These are phyloP conservation scores for Ambrosiella beaveri DNA, from an alignment of 2,329 filamentous ascomycete genomes.

Conservation along the genomic window DNA sequence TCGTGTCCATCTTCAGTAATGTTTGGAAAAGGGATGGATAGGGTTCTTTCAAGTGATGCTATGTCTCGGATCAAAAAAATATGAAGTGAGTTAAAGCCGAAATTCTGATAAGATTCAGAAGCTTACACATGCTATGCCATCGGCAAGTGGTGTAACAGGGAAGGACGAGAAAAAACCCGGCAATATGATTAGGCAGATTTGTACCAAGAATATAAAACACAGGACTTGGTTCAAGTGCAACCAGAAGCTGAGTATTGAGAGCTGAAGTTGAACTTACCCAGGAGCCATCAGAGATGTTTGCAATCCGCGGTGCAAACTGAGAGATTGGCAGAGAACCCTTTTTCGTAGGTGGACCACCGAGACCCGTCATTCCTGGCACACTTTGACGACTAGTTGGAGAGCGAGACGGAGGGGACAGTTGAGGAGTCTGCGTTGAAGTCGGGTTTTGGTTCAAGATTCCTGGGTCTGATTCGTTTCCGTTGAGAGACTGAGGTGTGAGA, in stretches of 20 bases:
- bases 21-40: no score
- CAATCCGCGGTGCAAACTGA: conserved; percentile 61
- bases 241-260: not conserved
- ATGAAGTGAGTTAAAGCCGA: no score
- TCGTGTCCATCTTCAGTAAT: no score
- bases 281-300: conserved; percentile 63
- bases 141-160: no score
- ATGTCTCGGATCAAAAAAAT: no score
- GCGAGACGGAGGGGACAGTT: not conserved
- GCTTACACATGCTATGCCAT: no score
- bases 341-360: conserved; percentile 36
- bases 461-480: conserved; percentile 44
- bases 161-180: no score
- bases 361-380: conserved; percentile 44
- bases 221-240: no score
- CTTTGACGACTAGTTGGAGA: conserved; percentile 32
- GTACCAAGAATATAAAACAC: no score
- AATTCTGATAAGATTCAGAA: no score
- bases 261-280: conserved; percentile 47
- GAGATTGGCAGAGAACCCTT: conserved; percentile 47
- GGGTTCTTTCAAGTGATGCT: no score
- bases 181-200: no score
- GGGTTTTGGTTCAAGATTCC: conserved; percentile 24
- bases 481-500: conserved; percentile 55
- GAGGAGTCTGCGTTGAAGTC: not conserved